Percentiles rank a stretch among this genome's conserved stretches.
phyloP scores from a whole-genome alignment of 2,329 filamentous ascomycete genomes.

The Trichoderma koningiopsis region DNA sequence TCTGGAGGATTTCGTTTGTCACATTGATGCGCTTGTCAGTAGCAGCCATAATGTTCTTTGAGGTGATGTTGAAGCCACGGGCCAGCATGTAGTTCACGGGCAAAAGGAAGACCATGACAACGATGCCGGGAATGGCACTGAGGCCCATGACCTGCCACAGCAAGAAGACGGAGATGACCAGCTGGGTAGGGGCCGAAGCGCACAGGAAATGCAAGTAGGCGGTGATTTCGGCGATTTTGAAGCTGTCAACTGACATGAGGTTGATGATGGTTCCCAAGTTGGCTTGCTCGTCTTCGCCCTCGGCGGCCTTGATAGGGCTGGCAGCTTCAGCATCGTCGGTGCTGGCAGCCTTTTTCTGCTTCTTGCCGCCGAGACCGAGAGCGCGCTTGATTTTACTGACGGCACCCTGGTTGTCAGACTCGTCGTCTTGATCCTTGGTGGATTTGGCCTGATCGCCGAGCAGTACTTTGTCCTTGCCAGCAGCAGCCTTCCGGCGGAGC shows the following conservation, averaged over 20 bases:
- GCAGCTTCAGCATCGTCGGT: conserved; percentile 40
- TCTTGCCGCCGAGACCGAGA: conserved; percentile 64
- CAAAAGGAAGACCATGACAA: conserved; percentile 84
- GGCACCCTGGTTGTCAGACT: conserved; percentile 42
- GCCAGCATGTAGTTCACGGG: conserved; percentile 91
- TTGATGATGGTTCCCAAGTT: conserved; percentile 99
- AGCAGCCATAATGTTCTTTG: conserved; percentile 87
- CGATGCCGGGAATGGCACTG: conserved; percentile 90
- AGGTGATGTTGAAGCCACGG: conserved; percentile 78
- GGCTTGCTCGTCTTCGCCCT: conserved; percentile 68
- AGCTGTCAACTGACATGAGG: conserved; percentile 98
- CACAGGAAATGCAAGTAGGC: conserved; percentile 96
- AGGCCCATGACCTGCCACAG: conserved; percentile 89
- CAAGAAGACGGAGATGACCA: conserved; percentile 76
- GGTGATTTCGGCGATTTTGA: conserved; percentile 94
- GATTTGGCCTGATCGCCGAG: conserved; percentile 53
- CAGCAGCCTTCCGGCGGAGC: conserved; percentile 83
- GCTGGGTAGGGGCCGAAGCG: conserved; percentile 85
- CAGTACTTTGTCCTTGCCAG: conserved; percentile 72
- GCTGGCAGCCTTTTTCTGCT: conserved; percentile 47
- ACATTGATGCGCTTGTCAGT: conserved; percentile 96
- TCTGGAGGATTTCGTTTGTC: conserved; percentile 95
- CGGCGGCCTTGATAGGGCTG: conserved; percentile 42
- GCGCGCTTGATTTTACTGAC: conserved; percentile 56
- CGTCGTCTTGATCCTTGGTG: conserved; percentile 36